Conservation (phyloP, 352 stramenopile genomes). For the Globisporangium cylindrosporum region DNA sequence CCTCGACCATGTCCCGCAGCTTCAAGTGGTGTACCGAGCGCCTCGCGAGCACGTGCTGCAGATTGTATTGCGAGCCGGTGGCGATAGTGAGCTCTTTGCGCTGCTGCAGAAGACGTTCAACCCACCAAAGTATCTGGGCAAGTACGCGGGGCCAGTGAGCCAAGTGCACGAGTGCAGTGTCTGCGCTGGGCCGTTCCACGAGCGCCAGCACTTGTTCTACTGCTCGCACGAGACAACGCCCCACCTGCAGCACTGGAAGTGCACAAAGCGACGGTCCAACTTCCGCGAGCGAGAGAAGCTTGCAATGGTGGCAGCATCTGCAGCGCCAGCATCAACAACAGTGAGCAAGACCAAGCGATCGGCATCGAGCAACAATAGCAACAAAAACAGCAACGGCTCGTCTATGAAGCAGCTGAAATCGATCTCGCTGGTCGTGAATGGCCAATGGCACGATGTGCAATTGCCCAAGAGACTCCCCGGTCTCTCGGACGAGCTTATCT, state of each 20-base stretch:
- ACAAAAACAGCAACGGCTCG: constrained; percentile 4
- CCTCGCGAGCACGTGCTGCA: constrained; percentile 16
- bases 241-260: constrained; percentile 78
- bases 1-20: constrained; percentile 58
- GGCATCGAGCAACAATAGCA: constrained; percentile 1
- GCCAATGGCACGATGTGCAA: constrained; percentile 53
- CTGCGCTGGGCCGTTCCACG: constrained; percentile 69
- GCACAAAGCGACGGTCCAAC: constrained; percentile 55
- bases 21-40: constrained; percentile 50
- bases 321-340: constrained; percentile 1
- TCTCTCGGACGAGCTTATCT: constrained; percentile 53
- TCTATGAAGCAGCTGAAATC: constrained; percentile 61
- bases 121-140: constrained; percentile 46
- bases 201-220: constrained; percentile 79
- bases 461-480: constrained; percentile 49
- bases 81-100: constrained; percentile 46
- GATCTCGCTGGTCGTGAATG: constrained; percentile 50
- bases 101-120: constrained; percentile 57
- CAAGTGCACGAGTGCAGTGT: constrained; percentile 57
- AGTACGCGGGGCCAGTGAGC: constrained; percentile 55
- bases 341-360: background rate
- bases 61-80: constrained; percentile 29
- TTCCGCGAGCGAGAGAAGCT: constrained; percentile 22
- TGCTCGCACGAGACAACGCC: constrained; percentile 37
- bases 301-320: constrained; percentile 15